Base-by-base conservation (phyloP, 805 yeast genomes). In the Lipomyces anomalus region DNA sequence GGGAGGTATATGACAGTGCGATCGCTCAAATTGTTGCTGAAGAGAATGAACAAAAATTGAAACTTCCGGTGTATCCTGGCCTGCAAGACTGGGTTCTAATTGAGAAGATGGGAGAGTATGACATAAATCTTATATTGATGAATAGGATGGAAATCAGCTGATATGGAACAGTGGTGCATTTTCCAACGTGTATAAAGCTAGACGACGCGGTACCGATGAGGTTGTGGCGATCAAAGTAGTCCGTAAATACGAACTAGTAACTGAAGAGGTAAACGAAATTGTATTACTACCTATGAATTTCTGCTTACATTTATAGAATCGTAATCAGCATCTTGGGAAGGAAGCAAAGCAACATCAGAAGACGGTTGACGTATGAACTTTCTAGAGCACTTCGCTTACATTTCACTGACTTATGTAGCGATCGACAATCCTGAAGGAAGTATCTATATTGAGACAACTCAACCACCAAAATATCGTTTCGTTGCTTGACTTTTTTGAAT, bases 101-200 rank as follows among this genome's bases (percentile, higher is more conserved):
- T n/a, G 66, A 66, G 45, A 69, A 70, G 52, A 68, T 70, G 70
- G 74, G 74, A 42, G 74, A 69, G 58, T 54, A 47, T 13, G 58
- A 33, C 28, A 34, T 20, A 34, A 7, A n/a, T 13, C 36, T 13
- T n/a, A 34, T 9, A 9, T 13, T 26, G 11, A n/a, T n/a, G n/a
- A n/a, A n/a, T n/a, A n/a, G n/a, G n/a, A n/a, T n/a, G n/a, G 6
- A 36, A 17, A 36, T 28, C 32, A 13, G n/a, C n/a, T n/a, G n/a
- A n/a, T n/a, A n/a, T n/a, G n/a, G n/a, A n/a, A 26, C 30, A 53
- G 57, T 60, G 97, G 97, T 6, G 97, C 97, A 0, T 89, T 90
- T 61, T 85, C 95, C 2, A 73, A 76, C 9, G 97, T 90, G 3
- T 85, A 79, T 67, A 79, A 75, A 60, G 95, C 94, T 0, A 60